These are phyloP conservation scores for Blastocystis sp. DNA, from an alignment of 352 stramenopile genomes.

Conservation along the genomic window DNA sequence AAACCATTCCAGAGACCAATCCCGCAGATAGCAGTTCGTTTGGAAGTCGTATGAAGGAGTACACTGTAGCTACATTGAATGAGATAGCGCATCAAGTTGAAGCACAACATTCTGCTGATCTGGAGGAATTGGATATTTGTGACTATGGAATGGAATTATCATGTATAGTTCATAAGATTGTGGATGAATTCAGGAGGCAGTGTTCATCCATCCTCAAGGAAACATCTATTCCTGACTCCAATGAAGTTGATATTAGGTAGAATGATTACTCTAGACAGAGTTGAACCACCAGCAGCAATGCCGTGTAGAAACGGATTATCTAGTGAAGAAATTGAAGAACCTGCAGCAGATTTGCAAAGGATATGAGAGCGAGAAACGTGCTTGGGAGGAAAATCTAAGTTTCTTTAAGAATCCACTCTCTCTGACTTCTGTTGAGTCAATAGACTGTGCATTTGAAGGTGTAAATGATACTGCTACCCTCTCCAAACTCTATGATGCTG, in stretches of 20 bases:
- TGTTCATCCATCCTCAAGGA: neutral
- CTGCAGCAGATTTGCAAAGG: neutral
- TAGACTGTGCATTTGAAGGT: conserved; percentile 42
- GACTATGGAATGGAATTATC: neutral
- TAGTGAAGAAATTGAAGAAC: neutral
- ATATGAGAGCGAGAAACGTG: conserved; percentile 12
- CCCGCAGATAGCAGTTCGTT: neutral
- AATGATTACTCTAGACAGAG: neutral
- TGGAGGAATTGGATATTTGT: neutral
- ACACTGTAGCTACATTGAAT: neutral
- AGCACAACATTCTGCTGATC: neutral
- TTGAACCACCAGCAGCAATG: conserved; percentile 28
- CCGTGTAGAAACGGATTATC: neutral
- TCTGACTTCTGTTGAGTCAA: neutral
- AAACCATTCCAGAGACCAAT: neutral
- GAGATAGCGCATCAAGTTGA: neutral
- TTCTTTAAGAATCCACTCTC: conserved; percentile 35
- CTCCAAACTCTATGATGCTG: neutral
- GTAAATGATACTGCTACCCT: conserved; percentile 37
- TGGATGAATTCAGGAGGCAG: neutral
- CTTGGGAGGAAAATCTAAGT: conserved; percentile 47
- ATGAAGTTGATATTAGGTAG: neutral
- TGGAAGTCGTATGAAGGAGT: neutral
- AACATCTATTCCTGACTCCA: conserved; percentile 6
- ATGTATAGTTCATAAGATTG: conserved; percentile 10